phyloP scores from a whole-genome alignment of 1,284 basidiomycete genomes.

The Xerocomus minutiporus region DNA sequence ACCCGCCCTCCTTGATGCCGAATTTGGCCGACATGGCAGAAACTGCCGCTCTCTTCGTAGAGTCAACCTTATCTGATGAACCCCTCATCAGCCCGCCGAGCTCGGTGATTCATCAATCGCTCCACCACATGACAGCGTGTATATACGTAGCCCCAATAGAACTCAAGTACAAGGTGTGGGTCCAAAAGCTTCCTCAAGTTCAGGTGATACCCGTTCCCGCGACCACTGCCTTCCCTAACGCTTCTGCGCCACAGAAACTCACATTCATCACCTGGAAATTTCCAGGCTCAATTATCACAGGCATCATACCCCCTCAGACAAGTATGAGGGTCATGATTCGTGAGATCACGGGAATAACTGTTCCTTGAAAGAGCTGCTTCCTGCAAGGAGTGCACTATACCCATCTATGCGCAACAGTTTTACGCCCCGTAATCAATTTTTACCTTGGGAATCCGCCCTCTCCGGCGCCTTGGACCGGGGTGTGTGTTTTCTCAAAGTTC shows the following conservation, averaged over 20 bases:
- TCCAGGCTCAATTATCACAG: conserved; percentile 67
- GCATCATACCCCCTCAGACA: conserved; percentile 47
- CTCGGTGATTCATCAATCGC: too few species aligned
- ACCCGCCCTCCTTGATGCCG: too few species aligned
- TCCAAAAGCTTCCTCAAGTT: too few species aligned
- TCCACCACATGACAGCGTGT: not conserved
- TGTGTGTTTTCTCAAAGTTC: too few species aligned
- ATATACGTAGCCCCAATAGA: not conserved
- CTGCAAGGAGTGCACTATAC: conserved; percentile 36
- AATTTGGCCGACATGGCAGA: not conserved
- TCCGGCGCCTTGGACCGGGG: conserved; percentile 51
- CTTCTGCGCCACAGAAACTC: conserved; percentile 22
- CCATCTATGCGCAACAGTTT: conserved; percentile 34
- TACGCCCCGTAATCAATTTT: conserved; percentile 32
- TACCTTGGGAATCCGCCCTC: conserved; percentile 70
- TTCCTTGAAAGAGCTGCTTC: conserved; percentile 27
- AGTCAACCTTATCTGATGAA: not conserved
- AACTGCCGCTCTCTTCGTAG: not conserved
- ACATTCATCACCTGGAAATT: conserved; percentile 26
- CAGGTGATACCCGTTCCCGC: too few species aligned
- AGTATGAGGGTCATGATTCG: too few species aligned
- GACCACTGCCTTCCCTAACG: not conserved
- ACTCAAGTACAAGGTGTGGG: too few species aligned
- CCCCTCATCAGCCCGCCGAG: too few species aligned
- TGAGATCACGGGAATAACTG: too few species aligned